Evolutionary conservation across 768 basidiomycete genomes (phyloP).

Genomic region (Podaxis sp.): DNA sequence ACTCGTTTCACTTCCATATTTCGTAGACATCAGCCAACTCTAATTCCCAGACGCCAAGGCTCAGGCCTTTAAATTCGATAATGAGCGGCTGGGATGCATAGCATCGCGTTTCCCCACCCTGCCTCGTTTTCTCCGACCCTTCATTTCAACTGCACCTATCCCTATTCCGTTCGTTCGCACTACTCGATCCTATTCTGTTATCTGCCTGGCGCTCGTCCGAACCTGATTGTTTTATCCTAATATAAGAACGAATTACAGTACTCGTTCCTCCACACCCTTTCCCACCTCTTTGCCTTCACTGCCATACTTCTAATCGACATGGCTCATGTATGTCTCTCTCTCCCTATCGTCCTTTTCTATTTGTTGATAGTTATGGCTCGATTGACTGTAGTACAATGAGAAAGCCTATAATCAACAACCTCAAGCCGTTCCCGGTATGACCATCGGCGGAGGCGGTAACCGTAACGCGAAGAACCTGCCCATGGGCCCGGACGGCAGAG

Average conservation of each 20-base stretch:
- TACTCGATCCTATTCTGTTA: not conserved
- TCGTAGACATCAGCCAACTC: too few species aligned
- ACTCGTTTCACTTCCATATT: too few species aligned
- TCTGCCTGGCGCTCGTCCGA: not conserved
- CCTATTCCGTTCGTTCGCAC: too few species aligned
- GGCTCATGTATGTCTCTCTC: not conserved
- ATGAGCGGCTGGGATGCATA: not conserved
- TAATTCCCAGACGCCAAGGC: not conserved
- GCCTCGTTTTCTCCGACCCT: not conserved
- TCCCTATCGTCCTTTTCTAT: not conserved
- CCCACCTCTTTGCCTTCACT: not conserved
- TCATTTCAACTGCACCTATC: not conserved
- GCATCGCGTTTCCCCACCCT: not conserved
- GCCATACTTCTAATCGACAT: not conserved
- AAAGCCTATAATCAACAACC: slow-evolving; percentile 5
- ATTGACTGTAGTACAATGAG: not conserved
- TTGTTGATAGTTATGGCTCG: not conserved
- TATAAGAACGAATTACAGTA: not conserved
- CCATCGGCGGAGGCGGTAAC: slow-evolving; percentile 29
- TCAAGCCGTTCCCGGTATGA: slow-evolving; percentile 21
- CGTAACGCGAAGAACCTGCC: slow-evolving; percentile 34
- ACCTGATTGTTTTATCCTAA: not conserved
- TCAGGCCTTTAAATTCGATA: not conserved
- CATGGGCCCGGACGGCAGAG: slow-evolving; percentile 31
- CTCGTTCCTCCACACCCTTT: not conserved